Evolutionary conservation across 2,329 filamentous ascomycete species (phyloP), one percentile per base, ranked within the genome.

Genomic region (Dichotomopilus funicola): DNA sequence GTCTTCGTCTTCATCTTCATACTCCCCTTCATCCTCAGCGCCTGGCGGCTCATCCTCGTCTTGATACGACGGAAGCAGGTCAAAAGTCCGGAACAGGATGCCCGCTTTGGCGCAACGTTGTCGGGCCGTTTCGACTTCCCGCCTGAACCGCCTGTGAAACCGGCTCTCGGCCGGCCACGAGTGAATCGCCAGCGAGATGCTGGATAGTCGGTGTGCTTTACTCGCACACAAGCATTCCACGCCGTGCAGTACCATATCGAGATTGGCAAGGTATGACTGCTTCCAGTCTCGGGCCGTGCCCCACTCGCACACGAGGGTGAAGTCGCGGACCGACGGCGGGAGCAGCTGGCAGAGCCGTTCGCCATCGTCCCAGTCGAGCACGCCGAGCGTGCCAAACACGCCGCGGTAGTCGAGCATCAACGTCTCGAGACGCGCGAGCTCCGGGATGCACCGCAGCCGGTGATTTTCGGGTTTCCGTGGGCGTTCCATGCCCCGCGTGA

Each of bases 391-490:
- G 12, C 64, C 64, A 48, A 65, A 66, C 7, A 66, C 57, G 35
- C 64, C 64, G 1, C 64, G 62, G 54, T 64, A 66, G 47, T 66
- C 64, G 12, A 65, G 56, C 9, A 58, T 63, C n/a, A 66, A 51
- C 34, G 49, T 61, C 12, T 62, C 54, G 3, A 66, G 61, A 1
- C 53, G 46, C 12, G 36, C 48, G 1, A 66, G 61, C 13, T 61
- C 53, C 12, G 64, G 59, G 13, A 65, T 64, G 52, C 64, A 66
- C 1, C 55, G 60, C 1, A 66, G 59, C 3, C 64, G 60, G 57
- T 66, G 64, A 42, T 66, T 66, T 51, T 66, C 64, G 2, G 60
- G 64, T 49, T 66, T 66, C 41, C 64, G 56, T 1, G 64, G 64
- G 13, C 64, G 53, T 45, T 66, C 64, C 7, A 52, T 53, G 6